phyloP scores from a whole-genome alignment of 805 yeast species.

The Yarrowia sp. region DNA sequence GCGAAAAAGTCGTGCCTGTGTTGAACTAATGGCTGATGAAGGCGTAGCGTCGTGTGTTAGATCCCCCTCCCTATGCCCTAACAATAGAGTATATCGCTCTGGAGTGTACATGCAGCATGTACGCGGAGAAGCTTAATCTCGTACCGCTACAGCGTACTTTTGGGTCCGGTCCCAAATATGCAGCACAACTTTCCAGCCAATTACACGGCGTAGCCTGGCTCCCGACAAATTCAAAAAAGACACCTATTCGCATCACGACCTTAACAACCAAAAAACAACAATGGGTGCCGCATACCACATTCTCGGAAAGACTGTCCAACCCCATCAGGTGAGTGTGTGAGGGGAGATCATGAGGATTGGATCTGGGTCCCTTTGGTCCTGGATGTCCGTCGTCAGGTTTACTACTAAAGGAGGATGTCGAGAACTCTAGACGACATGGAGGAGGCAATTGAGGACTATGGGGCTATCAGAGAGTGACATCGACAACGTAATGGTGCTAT shows the following conservation, averaged over 20 bases:
- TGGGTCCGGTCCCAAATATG: conserved; percentile 22
- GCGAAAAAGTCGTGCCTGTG: conserved; percentile 1
- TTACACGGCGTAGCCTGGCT: conserved; percentile 21
- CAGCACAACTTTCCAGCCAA: conserved; percentile 39
- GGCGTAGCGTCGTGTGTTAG: conserved; percentile 1
- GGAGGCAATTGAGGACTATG: conserved; percentile 3
- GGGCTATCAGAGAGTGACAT: too few relatives aligned
- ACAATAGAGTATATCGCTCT: conserved; percentile 36
- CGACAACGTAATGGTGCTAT: too few relatives aligned
- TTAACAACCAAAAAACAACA: conserved; percentile 40
- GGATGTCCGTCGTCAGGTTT: background rate
- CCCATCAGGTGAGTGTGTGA: conserved; percentile 66
- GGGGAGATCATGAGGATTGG: background rate
- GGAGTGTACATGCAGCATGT: conserved; percentile 21
- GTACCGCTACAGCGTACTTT: conserved; percentile 7
- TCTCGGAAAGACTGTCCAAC: conserved; percentile 81
- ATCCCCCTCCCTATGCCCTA: conserved; percentile 39
- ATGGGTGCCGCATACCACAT: conserved; percentile 89
- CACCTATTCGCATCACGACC: conserved; percentile 38
- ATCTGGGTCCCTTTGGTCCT: background rate
- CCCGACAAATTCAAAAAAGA: conserved; percentile 37
- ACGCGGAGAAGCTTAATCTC: background rate
- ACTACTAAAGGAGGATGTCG: background rate
- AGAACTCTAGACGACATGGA: background rate
- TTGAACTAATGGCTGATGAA: background rate